phyloP scores from a whole-genome alignment of 805 yeast genomes.

The Diddensiella santjacobensis region DNA sequence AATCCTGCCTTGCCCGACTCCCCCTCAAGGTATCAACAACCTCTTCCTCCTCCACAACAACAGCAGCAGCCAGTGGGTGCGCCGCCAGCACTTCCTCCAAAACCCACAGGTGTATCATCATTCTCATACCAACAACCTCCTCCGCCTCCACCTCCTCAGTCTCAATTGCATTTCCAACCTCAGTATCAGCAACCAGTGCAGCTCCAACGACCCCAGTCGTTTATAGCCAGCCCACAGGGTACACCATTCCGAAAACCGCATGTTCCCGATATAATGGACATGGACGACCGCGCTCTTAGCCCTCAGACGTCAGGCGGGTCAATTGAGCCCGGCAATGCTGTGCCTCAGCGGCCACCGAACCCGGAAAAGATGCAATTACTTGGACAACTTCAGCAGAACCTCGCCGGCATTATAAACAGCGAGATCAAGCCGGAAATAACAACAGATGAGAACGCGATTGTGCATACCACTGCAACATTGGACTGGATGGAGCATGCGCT shows the following conservation, averaged over 20 bases:
- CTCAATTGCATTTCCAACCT: slow-evolving; percentile 1
- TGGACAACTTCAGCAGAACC: slow-evolving; percentile 22
- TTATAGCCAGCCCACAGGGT: neutral
- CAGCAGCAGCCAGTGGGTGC: neutral
- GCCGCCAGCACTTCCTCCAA: slow-evolving; percentile 6
- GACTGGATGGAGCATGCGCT: slow-evolving; percentile 34
- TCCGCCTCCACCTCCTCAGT: slow-evolving; percentile 8
- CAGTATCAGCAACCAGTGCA: neutral
- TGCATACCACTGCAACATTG: slow-evolving; percentile 38
- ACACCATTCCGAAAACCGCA: neutral
- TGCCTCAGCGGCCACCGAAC: slow-evolving; percentile 39
- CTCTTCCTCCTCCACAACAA: neutral
- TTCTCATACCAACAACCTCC: slow-evolving; percentile 6
- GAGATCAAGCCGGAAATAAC: slow-evolving; percentile 27
- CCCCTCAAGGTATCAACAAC: neutral
- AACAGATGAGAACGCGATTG: slow-evolving; percentile 29
- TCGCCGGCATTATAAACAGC: slow-evolving; percentile 26
- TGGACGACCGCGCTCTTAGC: slow-evolving; percentile 8
- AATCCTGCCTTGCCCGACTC: neutral
- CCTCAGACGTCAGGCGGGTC: slow-evolving; percentile 2
- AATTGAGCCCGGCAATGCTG: neutral
- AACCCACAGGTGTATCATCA: slow-evolving; percentile 9
- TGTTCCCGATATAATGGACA: slow-evolving; percentile 19
- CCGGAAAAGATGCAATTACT: slow-evolving; percentile 35
- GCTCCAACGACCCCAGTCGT: neutral